Base-by-base conservation (phyloP, 352 stramenopile genomes). In the Phytopythium chamaehyphon region DNA sequence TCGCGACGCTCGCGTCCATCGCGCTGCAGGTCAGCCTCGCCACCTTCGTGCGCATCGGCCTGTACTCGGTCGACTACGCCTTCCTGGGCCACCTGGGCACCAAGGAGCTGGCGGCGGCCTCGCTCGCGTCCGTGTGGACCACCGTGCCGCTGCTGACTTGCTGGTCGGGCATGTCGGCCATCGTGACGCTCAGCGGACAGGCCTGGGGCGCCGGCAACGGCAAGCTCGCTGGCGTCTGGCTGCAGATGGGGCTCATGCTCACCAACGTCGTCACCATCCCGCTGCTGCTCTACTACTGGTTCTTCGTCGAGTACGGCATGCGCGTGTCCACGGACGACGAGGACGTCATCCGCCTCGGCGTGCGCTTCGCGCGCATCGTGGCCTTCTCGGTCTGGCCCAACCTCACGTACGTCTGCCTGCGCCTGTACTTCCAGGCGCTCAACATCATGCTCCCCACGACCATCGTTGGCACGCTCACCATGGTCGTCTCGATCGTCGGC, bases 391-490 rank as follows among this genome's bases (percentile, higher is more conserved):
- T 90, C 48, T 90, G 76, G 64, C 82, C 82, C 1, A 79, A 73
- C n/a, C 64, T 93, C 15, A 57, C 77, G 11, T 93, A 93, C 62
- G 82, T 75, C 4, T 93, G 82, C 53, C 62, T 90, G 47, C 74
- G 83, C 0, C 67, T 87, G 11, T 93, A 93, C 66, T 90, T 93
- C 60, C 83, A 93, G 55, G 83, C 78, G 0, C 89, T 93, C 73
- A 76, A 77, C 16, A 86, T 89, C 62, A 85, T 89, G 64, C 68
- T 71, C 3, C 76, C 82, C 11, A 87, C 83, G 4, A 92, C 79
- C 2, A 56, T 88, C 16, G 80, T 90, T 10, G 82, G 82, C 10
- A 66, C 73, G 16, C 45, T 86, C 12, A 89, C 82, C 21, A 88
- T 93, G 40, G 60, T 62, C 12, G 69, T 93, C 9, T 76, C 82